Conservation (phyloP, 768 basidiomycete genomes). For the Rhodotorula toruloides region DNA sequence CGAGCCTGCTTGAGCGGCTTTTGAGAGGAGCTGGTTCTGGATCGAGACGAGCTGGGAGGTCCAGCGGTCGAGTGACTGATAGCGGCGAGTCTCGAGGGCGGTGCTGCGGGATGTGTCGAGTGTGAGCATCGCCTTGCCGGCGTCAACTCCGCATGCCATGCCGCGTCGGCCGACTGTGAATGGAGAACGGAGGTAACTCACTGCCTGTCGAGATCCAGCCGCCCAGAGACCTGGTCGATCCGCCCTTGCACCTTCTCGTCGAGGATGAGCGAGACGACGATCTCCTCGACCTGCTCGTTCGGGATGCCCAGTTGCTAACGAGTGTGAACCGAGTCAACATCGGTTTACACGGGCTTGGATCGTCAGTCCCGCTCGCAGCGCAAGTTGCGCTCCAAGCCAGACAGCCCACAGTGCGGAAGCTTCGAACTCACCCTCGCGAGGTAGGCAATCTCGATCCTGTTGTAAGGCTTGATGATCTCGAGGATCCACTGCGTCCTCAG, state of each 20-base stretch:
- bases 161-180: not conserved
- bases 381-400: not conserved
- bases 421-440: constrained; percentile 68
- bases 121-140: not conserved
- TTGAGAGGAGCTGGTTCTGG: constrained; percentile 68
- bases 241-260: constrained; percentile 96
- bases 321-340: not conserved
- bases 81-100: constrained; percentile 79
- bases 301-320: constrained; percentile 99
- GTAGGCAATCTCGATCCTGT: constrained; percentile 84
- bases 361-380: too few relatives aligned
- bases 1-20: constrained; percentile 48
- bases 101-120: constrained; percentile 53
- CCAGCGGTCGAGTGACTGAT: constrained; percentile 74
- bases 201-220: constrained; percentile 61
- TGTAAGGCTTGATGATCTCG: constrained; percentile 97
- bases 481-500: constrained; percentile 94
- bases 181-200: constrained; percentile 24
- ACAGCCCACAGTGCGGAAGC: not conserved
- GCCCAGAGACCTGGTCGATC: constrained; percentile 93
- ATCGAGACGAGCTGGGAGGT: constrained; percentile 71
- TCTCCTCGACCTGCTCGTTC: constrained; percentile 82
- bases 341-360: not conserved
- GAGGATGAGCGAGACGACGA: constrained; percentile 85
- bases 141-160: not conserved